Evolutionary conservation across 2,329 filamentous ascomycete species (phyloP).

Genomic region (Onygenales sp.): DNA sequence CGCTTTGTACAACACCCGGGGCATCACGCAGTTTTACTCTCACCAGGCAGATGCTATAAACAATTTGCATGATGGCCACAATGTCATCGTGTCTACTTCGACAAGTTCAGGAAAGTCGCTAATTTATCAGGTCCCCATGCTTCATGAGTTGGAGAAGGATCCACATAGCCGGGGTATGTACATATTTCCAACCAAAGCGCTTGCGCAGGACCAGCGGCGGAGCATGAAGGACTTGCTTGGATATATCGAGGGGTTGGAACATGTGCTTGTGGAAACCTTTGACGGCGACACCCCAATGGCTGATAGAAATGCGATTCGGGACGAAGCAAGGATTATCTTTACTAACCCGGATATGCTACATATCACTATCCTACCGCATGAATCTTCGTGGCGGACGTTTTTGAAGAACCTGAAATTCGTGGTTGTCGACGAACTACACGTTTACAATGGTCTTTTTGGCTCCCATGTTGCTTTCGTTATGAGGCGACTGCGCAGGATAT

Average conservation of each 20-base stretch:
- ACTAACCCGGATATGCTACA: slow-evolving; percentile 99
- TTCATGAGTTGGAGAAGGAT: slow-evolving; percentile 77
- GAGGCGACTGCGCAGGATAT: slow-evolving; percentile 77
- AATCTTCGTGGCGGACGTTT: slow-evolving; percentile 80
- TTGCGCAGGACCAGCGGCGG: slow-evolving; percentile 87
- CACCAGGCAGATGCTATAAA: slow-evolving; percentile 95
- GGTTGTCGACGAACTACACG: slow-evolving; percentile 85
- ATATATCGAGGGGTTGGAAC: slow-evolving; percentile 69
- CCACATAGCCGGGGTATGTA: slow-evolving; percentile 77
- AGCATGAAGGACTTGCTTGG: slow-evolving; percentile 76
- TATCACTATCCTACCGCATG: slow-evolving; percentile 83
- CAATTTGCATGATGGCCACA: slow-evolving; percentile 65
- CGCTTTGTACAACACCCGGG: slow-evolving; percentile 82
- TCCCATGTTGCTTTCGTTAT: slow-evolving; percentile 93
- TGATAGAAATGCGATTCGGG: slow-evolving; percentile 68
- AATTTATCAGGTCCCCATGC: slow-evolving; percentile 92
- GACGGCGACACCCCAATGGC: slow-evolving; percentile 87
- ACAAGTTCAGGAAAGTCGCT: slow-evolving; percentile 95
- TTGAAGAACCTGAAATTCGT: slow-evolving; percentile 85
- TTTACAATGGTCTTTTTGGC: slow-evolving; percentile 91
- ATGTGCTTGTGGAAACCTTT: slow-evolving; percentile 79
- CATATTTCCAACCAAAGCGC: slow-evolving; percentile 93
- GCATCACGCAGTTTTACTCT: slow-evolving; percentile 76
- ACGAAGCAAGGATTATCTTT: slow-evolving; percentile 86
- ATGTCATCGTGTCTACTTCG: slow-evolving; percentile 89